Percentiles rank a stretch among this genome's conserved stretches.
These are phyloP conservation scores for Pelargonium fulgidum DNA, from an alignment of 441 rosid genomes.

Conservation along the genomic window DNA sequence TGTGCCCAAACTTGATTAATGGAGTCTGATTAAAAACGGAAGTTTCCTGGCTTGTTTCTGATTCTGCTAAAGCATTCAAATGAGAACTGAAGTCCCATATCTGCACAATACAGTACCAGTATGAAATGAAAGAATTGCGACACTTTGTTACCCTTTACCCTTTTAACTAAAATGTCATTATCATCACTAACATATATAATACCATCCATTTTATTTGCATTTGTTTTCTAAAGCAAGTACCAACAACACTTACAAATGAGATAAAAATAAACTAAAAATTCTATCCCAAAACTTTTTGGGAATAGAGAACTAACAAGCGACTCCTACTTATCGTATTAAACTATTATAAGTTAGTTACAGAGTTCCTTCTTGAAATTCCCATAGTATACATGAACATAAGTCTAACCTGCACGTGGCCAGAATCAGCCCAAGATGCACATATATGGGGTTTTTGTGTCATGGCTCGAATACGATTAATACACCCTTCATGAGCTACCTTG, in stretches of 20 bases:
- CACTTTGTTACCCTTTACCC: no score
- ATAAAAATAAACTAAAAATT: no score
- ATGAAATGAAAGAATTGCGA: not conserved
- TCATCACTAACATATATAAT: not conserved
- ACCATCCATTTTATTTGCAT: not conserved
- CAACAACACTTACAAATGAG: no score
- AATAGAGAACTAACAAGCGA: no score
- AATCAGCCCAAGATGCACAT: constrained; percentile 91
- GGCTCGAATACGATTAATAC: constrained; percentile 87
- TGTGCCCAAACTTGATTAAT: constrained; percentile 71
- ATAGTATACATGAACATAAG: not conserved
- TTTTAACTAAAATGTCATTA: no score
- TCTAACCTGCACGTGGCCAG: constrained; percentile 83
- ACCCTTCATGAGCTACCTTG: constrained; percentile 75
- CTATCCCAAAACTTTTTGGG: no score
- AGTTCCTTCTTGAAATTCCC: not conserved
- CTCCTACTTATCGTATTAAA: no score
- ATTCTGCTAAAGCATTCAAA: constrained; percentile 66
- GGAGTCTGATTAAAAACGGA: constrained; percentile 73
- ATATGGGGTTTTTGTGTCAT: constrained; percentile 85
- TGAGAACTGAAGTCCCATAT: constrained; percentile 83
- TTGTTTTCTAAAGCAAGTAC: not conserved
- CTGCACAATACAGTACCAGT: constrained; percentile 31
- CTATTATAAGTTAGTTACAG: not conserved
- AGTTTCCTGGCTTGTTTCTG: constrained; percentile 48